A percentile compares a stretch with the other conserved stretches of the same genome.
phyloP scores from a whole-genome alignment of 176 grass and related monocot species.

The Lolium rigidum region DNA sequence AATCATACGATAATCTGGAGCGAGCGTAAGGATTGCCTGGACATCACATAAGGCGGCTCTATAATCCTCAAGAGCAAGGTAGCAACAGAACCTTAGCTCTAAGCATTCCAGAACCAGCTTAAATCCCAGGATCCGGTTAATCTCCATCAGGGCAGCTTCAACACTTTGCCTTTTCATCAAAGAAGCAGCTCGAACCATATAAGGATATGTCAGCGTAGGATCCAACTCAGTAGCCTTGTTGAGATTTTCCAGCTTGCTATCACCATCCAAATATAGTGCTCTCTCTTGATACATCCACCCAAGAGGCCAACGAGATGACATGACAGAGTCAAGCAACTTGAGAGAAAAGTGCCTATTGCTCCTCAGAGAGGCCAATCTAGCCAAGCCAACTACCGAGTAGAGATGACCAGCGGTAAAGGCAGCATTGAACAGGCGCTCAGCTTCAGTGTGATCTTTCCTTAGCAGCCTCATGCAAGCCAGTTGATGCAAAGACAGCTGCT shows the following conservation, averaged over 20 bases:
- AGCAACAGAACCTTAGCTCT: constrained; percentile 94
- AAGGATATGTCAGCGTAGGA: constrained; percentile 90
- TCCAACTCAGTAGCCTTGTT: constrained; percentile 88
- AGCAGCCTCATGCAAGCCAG: constrained; percentile 70
- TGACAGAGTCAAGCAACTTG: constrained; percentile 87
- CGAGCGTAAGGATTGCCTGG: constrained; percentile 86
- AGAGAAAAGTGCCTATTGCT: constrained; percentile 89
- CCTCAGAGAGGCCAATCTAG: constrained; percentile 70
- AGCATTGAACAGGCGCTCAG: constrained; percentile 78
- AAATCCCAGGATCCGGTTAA: constrained; percentile 90
- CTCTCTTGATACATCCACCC: constrained; percentile 99
- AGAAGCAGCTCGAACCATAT: constrained; percentile 88
- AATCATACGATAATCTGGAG: constrained; percentile 92
- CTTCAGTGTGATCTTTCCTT: constrained; percentile 77
- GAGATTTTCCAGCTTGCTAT: constrained; percentile 86
- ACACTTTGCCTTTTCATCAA: constrained; percentile 73
- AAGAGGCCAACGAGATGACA: constrained; percentile 81
- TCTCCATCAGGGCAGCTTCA: constrained; percentile 86
- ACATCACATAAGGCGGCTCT: constrained; percentile 87
- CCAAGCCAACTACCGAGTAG: constrained; percentile 86
- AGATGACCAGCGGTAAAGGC: constrained; percentile 84
- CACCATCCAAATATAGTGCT: constrained; percentile 81
- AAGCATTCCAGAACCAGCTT: constrained; percentile 87
- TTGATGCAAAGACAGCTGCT: constrained; percentile 83
- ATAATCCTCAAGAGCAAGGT: constrained; percentile 89